Base-by-base conservation (phyloP, 768 basidiomycete species). In the Leccinum subgranulosum region DNA sequence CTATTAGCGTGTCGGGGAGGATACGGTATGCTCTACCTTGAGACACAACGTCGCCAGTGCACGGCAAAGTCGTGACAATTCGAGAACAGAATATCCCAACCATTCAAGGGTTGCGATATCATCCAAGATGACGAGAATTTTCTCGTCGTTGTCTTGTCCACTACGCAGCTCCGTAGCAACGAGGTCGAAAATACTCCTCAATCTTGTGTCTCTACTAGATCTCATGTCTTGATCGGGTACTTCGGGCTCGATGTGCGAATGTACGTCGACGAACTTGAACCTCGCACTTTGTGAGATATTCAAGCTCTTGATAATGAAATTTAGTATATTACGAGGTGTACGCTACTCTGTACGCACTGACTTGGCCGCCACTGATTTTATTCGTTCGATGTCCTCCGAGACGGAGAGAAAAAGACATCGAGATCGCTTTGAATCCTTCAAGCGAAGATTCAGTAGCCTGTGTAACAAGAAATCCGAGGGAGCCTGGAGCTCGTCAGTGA, bases 401-500 rank as follows among this genome's bases (percentile, higher is more conserved):
- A 84, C 76, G 5, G 86, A 84, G 7, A 91, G 68, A 6, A 91
- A 66, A 43, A 86, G 70, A 43, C 77, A 76, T 48, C 67, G 73
- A 36, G 78, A 66, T 8, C 41, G 62, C 23, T 56, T 66, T n/a
- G 63, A 51, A 46, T 68, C 61, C 68, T 87, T 90, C 43, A 88
- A 70, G 56, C 85, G 81, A 3, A 76, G 62, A 21, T 75, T 68
- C 4, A 92, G 61, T 46, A 76, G 71, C 11, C 77, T 77, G 59
- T 89, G 84, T 1, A 92, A 75, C 10, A 91, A 63, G 62, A 92
- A 92, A 58, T 90, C 88, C 11, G 84, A 87, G 2, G 90, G 85
- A 0, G 90, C 81, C 0, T 78, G 74, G 0, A 92, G 75, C 51
- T 88, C 80, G 63, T 92, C 90, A 6, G 88, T 87, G 6, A 92